Percentiles rank a stretch among this genome's conserved stretches.
These are phyloP conservation scores for Mycena galericulata DNA, from an alignment of 768 basidiomycete species.

Conservation along the genomic window DNA sequence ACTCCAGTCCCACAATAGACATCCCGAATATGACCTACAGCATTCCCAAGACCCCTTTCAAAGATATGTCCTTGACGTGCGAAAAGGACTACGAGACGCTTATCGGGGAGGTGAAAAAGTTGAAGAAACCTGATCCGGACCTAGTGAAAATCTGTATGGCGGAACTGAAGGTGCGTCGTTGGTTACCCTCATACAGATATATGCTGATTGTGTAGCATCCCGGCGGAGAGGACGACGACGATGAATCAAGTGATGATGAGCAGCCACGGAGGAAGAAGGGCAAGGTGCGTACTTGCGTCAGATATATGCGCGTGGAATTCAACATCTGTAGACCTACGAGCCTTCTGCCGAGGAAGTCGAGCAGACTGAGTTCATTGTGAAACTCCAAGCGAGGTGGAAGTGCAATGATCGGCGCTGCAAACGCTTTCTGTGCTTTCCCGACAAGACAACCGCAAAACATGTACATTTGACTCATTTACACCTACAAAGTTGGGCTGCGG, in stretches of 20 bases:
- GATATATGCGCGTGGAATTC: not conserved
- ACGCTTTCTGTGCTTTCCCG: not conserved
- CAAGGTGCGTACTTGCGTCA: not conserved
- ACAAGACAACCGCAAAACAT: not conserved
- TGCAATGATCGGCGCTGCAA: not conserved
- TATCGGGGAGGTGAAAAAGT: not conserved
- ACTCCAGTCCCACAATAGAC: not conserved
- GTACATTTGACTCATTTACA: slow-evolving; percentile 6
- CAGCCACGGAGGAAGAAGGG: not conserved
- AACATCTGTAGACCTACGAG: not conserved
- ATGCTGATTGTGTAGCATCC: not conserved
- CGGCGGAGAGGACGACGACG: not conserved
- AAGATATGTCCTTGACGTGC: not conserved
- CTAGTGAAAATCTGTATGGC: not conserved
- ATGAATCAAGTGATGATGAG: not conserved
- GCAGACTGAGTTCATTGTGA: not conserved
- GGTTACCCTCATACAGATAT: too few species aligned
- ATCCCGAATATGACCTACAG: not conserved
- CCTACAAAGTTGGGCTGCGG: slow-evolving; percentile 1
- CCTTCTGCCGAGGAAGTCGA: not conserved
- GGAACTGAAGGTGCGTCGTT: not conserved
- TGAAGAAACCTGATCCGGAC: not conserved
- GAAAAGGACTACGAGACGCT: not conserved
- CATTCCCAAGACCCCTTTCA: not conserved
- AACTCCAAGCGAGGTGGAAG: not conserved